Percentiles rank a stretch among this genome's conserved stretches.
phyloP scores from a whole-genome alignment of 106 monocot genomes.

The Dendrobium huoshanense region DNA sequence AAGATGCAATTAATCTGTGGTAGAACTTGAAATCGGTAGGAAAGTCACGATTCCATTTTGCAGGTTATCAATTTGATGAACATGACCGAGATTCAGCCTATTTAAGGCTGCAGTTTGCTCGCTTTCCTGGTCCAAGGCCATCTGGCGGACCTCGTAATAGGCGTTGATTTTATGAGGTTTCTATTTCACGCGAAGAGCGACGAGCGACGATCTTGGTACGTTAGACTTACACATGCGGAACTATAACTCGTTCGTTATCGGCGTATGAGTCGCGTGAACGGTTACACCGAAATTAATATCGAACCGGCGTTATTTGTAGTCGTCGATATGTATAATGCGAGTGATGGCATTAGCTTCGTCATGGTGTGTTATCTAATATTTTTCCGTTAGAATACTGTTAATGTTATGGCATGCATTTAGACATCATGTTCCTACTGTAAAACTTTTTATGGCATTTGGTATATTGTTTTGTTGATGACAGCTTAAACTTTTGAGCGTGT shows the following conservation, averaged over 20 bases:
- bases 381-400: background rate
- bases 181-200: constrained; percentile 6
- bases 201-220: background rate
- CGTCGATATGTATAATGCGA: background rate
- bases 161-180: constrained; percentile 16
- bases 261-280: constrained; percentile 4
- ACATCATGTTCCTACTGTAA: background rate
- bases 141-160: constrained; percentile 26
- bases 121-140: constrained; percentile 40
- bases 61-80: constrained; percentile 61
- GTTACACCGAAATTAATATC: background rate
- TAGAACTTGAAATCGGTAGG: background rate
- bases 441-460: constrained; percentile 1
- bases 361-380: background rate
- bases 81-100: constrained; percentile 37
- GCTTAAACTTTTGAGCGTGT: background rate
- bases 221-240: background rate
- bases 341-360: background rate
- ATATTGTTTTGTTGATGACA: background rate
- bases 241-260: background rate
- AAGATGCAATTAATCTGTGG: background rate
- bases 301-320: background rate
- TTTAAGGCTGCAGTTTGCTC: constrained; percentile 51
- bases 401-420: background rate
- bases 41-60: constrained; percentile 28